phyloP scores from a whole-genome alignment of 495 filamentous ascomycete genomes.

The Cudoniella acicularis region DNA sequence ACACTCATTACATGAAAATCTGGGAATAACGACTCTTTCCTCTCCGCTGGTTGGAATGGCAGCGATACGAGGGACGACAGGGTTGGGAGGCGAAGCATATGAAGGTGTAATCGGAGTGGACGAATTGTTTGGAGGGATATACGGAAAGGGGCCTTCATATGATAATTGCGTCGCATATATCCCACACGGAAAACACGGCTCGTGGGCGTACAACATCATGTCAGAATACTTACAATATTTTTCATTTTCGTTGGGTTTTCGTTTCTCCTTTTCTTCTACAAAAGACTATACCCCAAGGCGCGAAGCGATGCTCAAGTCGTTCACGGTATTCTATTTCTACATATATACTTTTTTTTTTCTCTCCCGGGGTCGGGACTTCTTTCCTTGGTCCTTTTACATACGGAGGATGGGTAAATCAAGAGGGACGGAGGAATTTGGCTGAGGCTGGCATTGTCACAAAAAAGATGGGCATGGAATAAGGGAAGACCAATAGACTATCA shows the following conservation, averaged over 20 bases:
- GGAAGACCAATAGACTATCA: not conserved
- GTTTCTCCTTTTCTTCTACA: not conserved
- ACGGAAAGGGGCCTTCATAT: not conserved
- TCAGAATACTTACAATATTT: not conserved
- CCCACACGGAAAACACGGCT: not conserved
- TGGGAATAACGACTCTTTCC: not conserved
- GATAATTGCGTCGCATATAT: not conserved
- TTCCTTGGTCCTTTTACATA: not conserved
- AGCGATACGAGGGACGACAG: not conserved
- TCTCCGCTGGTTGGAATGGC: conserved; percentile 7
- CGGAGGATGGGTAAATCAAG: not conserved
- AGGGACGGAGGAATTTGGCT: not conserved
- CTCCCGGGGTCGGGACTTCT: not conserved
- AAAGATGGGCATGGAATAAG: not conserved
- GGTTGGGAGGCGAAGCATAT: not conserved
- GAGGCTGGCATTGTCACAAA: not conserved
- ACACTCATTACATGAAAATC: not conserved
- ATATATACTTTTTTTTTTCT: not conserved
- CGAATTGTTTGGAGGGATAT: not conserved
- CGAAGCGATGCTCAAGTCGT: not conserved
- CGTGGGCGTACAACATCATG: not conserved
- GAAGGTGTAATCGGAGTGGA: not conserved
- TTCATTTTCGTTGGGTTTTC: not conserved
- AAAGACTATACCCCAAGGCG: not conserved
- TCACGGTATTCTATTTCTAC: not conserved